A percentile compares a stretch with the other conserved stretches of the same genome.
Conservation (phyloP, 2,329 filamentous ascomycete genomes). For the Alternaria arborescens region DNA sequence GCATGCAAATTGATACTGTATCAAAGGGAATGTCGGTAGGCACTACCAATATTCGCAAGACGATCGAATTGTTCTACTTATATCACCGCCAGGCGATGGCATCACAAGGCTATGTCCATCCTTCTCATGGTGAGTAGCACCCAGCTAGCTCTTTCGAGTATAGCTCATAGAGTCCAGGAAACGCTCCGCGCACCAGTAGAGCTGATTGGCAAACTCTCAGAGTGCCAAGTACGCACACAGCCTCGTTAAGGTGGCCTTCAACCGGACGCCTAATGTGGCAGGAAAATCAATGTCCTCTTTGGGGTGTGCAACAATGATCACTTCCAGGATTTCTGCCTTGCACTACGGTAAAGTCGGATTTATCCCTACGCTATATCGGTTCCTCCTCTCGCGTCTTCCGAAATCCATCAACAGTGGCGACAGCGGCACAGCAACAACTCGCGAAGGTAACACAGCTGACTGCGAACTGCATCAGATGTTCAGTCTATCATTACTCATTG, state of each 20-base stretch:
- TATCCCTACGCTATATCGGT: neutral
- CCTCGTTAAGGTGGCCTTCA: neutral
- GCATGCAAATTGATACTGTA: neutral
- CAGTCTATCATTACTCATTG: neutral
- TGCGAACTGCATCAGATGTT: neutral
- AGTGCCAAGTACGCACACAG: constrained; percentile 5
- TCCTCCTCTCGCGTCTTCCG: neutral
- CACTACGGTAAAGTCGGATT: constrained; percentile 4
- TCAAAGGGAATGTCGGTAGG: neutral
- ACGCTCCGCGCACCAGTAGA: neutral
- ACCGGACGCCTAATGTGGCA: constrained; percentile 2
- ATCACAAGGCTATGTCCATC: neutral
- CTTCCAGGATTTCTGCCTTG: neutral
- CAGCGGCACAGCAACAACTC: neutral
- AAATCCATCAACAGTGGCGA: neutral
- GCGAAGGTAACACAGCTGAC: neutral
- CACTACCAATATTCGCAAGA: neutral
- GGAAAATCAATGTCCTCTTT: constrained; percentile 2
- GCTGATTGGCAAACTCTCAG: neutral
- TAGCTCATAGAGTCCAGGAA: neutral
- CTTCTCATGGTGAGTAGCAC: neutral
- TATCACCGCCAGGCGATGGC: neutral
- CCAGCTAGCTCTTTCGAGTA: neutral
- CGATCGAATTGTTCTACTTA: neutral
- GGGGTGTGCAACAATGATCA: neutral